Evolutionary conservation across 805 yeast species (phyloP).

Genomic region (Kodamaea jinghongensis): DNA sequence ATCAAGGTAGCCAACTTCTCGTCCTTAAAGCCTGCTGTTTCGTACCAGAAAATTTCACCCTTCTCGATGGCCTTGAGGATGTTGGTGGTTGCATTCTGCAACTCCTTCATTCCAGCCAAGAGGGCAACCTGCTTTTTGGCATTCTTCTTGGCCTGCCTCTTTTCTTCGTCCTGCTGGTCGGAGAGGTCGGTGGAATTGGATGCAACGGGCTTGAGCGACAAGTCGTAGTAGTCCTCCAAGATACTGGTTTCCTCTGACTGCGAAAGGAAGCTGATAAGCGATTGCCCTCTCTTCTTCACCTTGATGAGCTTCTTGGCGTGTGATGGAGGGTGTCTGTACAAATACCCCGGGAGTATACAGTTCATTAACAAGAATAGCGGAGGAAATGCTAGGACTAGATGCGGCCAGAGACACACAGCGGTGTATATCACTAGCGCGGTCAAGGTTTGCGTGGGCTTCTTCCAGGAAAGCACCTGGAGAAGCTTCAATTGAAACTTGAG

Average conservation of each 20-base stretch:
- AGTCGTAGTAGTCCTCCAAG: slow-evolving; percentile 26
- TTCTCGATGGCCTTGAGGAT: slow-evolving; percentile 48
- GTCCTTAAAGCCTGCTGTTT: slow-evolving; percentile 68
- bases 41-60: slow-evolving; percentile 54
- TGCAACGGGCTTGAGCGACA: slow-evolving; percentile 8
- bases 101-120: slow-evolving; percentile 64
- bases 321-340: slow-evolving; percentile 60
- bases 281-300: slow-evolving; percentile 51
- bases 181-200: slow-evolving; percentile 10
- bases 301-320: slow-evolving; percentile 42
- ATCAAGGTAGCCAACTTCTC: slow-evolving; percentile 64
- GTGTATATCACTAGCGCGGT: slow-evolving; percentile 59
- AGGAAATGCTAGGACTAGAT: slow-evolving; percentile 63
- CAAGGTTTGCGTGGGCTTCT: slow-evolving; percentile 66
- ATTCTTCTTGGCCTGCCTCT: slow-evolving; percentile 15
- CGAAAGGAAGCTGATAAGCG: slow-evolving; percentile 44
- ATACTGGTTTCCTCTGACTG: slow-evolving; percentile 31
- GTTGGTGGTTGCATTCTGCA: slow-evolving; percentile 63
- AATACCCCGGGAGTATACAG: slow-evolving; percentile 68
- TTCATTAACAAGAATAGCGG: slow-evolving; percentile 52
- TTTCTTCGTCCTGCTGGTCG: slow-evolving; percentile 3
- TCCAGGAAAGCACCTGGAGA: slow-evolving; percentile 69
- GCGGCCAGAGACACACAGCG: slow-evolving; percentile 68
- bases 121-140: slow-evolving; percentile 41
- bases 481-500: slow-evolving; percentile 62